Base-by-base conservation (phyloP, 2,329 filamentous ascomycete species). In the Scolecobasidium constrictum region DNA sequence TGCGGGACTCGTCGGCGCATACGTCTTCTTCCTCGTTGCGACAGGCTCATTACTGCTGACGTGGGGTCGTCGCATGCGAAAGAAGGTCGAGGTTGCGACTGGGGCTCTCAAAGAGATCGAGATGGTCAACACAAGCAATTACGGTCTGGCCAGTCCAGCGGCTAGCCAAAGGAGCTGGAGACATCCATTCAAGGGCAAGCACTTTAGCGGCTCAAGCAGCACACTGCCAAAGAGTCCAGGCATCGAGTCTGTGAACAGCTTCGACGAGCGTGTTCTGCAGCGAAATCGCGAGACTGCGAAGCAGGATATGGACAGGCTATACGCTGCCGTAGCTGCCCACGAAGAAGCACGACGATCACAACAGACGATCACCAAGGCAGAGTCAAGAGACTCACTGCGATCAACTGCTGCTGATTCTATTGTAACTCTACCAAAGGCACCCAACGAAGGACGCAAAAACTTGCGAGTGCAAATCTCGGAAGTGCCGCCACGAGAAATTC, bases 271-370 rank as follows among this genome's bases (percentile, higher is more conserved):
- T 46, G 74, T 94, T 13, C 73, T 95, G 18, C 75, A 81, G 46
- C 73, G 76, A 3, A 18, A 40, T 47, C 77, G 75, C 57, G 71
- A 74, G 55, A 81, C 81, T 66, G 79, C 85, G 49, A 80, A 92
- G 60, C 72, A 81, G 50, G 84, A 94, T 59, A 78, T 95, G 61
- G 87, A 94, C 60, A 78, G 85, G 53, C 78, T 96, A 59, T 96
- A 95, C 64, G 86, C 81, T 48, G 83, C 87, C 51, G 88, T 94
- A 49, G 83, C 94, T 79, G 86, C 87, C 60, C 84, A 94, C 53
- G 88, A 95, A 49, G 72, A 69, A 36, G 64, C 67, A 48, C 35
- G n/a, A 11, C 9, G 35, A n/a, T 18, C 35, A 11, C 35, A 36
- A 17, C 9, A 9, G 7, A 7, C 9, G 9, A 36, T 18, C 17